Percentiles rank a stretch among this genome's conserved stretches.
Evolutionary conservation across 2,329 filamentous ascomycete species (phyloP).

Genomic region (Pseudonectria foliicola): DNA sequence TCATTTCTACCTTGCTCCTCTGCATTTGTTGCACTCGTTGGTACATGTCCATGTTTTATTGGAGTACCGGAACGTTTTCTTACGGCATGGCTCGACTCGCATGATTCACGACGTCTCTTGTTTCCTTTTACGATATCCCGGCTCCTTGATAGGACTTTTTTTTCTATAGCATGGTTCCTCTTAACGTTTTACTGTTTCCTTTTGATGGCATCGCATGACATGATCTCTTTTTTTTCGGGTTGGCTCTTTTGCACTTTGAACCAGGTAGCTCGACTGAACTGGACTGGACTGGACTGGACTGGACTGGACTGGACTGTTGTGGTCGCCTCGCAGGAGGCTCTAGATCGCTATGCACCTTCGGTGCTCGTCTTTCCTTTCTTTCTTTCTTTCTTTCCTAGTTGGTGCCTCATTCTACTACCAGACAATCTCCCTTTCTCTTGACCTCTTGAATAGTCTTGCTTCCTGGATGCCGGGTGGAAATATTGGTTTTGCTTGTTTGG

Average conservation of each 20-base stretch:
- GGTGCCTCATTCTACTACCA: too few species aligned
- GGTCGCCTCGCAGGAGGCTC: not conserved
- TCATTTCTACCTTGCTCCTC: not conserved
- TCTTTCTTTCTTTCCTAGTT: not conserved
- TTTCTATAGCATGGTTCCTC: constrained; percentile 3
- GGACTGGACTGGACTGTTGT: not conserved
- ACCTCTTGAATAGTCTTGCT: too few species aligned
- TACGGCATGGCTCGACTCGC: constrained; percentile 12
- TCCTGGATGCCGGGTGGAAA: too few species aligned
- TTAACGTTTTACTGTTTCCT: constrained; percentile 2
- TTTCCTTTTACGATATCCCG: constrained; percentile 13
- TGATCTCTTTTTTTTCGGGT: too few species aligned
- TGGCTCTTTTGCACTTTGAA: too few species aligned
- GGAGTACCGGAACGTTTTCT: constrained; percentile 14
- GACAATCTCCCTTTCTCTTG: too few species aligned
- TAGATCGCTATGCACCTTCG: not conserved
- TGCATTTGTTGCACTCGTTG: constrained; percentile 1
- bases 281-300: not conserved
- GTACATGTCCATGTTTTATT: constrained; percentile 3
- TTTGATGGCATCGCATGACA: constrained; percentile 5
- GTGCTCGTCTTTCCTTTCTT: not conserved
- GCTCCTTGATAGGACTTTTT: constrained; percentile 2
- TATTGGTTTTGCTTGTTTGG: too few species aligned
- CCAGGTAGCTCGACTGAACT: not conserved
- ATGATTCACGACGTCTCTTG: constrained; percentile 16